Evolutionary conservation across 2,329 filamentous ascomycete genomes (phyloP), one percentile per base, ranked within the genome.

Genomic region (Chaetomium strumarium): DNA sequence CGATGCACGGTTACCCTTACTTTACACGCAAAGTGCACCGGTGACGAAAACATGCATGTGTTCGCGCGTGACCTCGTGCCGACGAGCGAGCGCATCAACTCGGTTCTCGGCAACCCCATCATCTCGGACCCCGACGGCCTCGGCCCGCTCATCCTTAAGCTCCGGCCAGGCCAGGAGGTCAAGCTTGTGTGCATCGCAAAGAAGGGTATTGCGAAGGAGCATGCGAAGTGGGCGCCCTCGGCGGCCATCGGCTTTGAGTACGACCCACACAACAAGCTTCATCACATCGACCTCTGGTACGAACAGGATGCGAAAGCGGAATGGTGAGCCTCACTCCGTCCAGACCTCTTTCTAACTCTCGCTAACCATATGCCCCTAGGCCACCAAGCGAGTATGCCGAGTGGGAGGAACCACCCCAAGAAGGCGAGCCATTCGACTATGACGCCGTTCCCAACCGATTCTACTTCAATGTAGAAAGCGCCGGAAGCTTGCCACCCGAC

Each of bases 141-240:
- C 52, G 93, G 93, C 1, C 82, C 86, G 41, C 77, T 97, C 61
- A 92, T 99, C 60, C 88, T 87, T 64, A 97, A 97, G 76, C 74
- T 99, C 66, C 80, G 92, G 53, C 86, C 85, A 65, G 90, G 87
- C 2, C 93, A 99, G 72, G 90, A 96, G 70, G 74, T 99, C 55
- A 86, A 90, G 68, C 81, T 99, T 66, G 88, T 82, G 56, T 97
- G 92, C 67, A 87, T 96, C 60, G 93, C 92, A 46, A 96, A 96
- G 78, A 97, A 97, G 78, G 93, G 93, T 1, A 97, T 97, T 59
- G 91, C 92, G 36, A 99, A 99, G 76, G 93, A 99, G 70, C 93
- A 99, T 71, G 89, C 93, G 10, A 99, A 99, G 71, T 99, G 93
- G 93, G 88, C 90, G 64, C 91, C 93, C 2, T 92, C 88, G 34